These are phyloP conservation scores for Pinus taeda DNA, from an alignment of 75 land plant genomes.

Conservation along the genomic window DNA sequence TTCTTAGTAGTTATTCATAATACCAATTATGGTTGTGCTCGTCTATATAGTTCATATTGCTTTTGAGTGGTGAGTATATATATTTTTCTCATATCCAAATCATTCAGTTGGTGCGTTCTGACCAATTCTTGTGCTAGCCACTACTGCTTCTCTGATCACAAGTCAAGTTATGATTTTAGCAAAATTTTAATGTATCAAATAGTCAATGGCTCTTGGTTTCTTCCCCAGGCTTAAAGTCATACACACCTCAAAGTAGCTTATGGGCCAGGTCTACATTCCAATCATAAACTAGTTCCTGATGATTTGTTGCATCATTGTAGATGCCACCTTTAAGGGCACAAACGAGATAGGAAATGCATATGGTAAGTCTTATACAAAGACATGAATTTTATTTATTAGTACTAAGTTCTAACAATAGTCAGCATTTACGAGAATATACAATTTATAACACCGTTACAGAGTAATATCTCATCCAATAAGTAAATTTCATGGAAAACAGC, in stretches of 20 bases:
- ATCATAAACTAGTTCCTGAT: slow-evolving; percentile 79
- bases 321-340: slow-evolving; percentile 53
- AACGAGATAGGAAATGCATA: slow-evolving; percentile 91
- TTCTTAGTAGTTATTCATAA: no score
- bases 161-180: slow-evolving; percentile 90
- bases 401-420: no score
- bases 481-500: no score
- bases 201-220: slow-evolving; percentile 82
- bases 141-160: slow-evolving; percentile 77
- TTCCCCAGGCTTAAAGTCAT: slow-evolving; percentile 90
- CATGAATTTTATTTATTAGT: background rate
- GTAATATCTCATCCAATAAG: no score
- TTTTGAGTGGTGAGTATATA: no score
- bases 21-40: no score
- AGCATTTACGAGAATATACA: no score
- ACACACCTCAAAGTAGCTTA: slow-evolving; percentile 76
- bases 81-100: background rate
- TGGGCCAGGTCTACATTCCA: slow-evolving; percentile 95
- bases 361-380: slow-evolving; percentile 39
- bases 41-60: no score
- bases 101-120: slow-evolving; percentile 68
- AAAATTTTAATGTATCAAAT: slow-evolving; percentile 77
- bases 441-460: no score
- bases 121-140: slow-evolving; percentile 77
- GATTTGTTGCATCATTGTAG: slow-evolving; percentile 49